Evolutionary conservation across 805 yeast species (phyloP), one percentile per base, ranked within the genome.

Genomic region (Ogataea nonfermentans): DNA sequence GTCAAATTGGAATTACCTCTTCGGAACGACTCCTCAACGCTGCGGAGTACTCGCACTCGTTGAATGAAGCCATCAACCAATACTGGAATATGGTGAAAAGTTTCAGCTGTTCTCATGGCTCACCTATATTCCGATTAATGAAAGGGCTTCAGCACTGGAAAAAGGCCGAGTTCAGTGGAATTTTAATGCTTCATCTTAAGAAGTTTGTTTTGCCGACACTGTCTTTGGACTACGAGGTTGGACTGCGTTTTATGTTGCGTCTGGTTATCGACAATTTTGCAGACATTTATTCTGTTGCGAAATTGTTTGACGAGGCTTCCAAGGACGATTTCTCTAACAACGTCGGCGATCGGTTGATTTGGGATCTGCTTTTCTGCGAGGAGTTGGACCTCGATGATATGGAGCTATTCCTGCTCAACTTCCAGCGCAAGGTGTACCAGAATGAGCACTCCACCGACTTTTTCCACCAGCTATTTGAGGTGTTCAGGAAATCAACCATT

Each of bases 71-170:
- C 2, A 46, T 61, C 9, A 45, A 45, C 3, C 55, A 51, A 16
- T 62, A 58, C 39, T 50, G 56, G 40, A 58, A 52, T 31, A 26
- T 40, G 9, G 37, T 58, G 19, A 61, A 54, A 32, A 54, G 51
- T 14, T 47, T 51, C 26, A 51, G 46, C 6, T 27, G 15, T 17
- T 39, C 40, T 13, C 40, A 44, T 15, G 35, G 38, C 2, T 4
- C 23, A 1, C 28, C 51, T 4, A 37, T 50, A 9, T 25, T 40
- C 3, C 39, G 43, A 9, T 46, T 59, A 20, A 25, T 62, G 43
- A 50, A 40, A 26, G 34, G 42, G 22, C 38, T 74, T 58, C 55
- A 69, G 59, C 43, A 41, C 39, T 71, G 64, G 78, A 74, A 48
- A 53, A 70, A 24, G 43, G 43, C 38, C 9, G 65, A 60, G 17